Conservation (phyloP, 2,329 filamentous ascomycete genomes). For the Xylariaceae sp. region DNA sequence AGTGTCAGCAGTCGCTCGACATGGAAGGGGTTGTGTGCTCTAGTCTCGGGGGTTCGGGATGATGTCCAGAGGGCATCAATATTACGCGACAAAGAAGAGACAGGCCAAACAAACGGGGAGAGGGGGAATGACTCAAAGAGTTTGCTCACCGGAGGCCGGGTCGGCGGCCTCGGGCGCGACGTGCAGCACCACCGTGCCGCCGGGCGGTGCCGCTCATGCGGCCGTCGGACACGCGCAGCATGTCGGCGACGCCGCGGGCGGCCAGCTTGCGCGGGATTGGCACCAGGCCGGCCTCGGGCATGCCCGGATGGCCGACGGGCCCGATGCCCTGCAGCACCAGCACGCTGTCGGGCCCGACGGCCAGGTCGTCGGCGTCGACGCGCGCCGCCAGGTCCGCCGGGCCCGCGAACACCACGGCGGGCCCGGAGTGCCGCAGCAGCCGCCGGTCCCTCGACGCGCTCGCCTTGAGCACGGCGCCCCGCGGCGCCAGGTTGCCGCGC, state of each 20-base stretch:
- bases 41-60: too few species aligned
- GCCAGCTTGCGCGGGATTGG: constrained; percentile 69
- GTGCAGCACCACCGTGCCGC: constrained; percentile 86
- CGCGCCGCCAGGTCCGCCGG: constrained; percentile 68
- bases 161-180: constrained; percentile 76
- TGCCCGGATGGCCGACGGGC: constrained; percentile 82
- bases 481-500: constrained; percentile 73
- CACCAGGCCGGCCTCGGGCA: constrained; percentile 72
- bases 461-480: constrained; percentile 82
- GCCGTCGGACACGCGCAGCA: constrained; percentile 80
- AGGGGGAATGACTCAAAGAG: too few species aligned
- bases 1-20: too few species aligned
- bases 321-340: constrained; percentile 84
- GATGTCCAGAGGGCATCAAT: too few species aligned
- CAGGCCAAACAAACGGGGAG: too few species aligned
- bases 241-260: constrained; percentile 65
- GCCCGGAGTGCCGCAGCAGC: constrained; percentile 37
- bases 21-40: too few species aligned
- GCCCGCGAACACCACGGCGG: constrained; percentile 60
- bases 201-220: constrained; percentile 78
- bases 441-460: constrained; percentile 72
- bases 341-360: constrained; percentile 53
- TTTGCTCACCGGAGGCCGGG: constrained; percentile 63
- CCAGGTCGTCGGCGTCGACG: constrained; percentile 48
- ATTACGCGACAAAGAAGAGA: too few species aligned